Percentiles rank a stretch among this genome's conserved stretches.
phyloP scores from a whole-genome alignment of 306 rosid genomes.

The Gleditsia sinensis region DNA sequence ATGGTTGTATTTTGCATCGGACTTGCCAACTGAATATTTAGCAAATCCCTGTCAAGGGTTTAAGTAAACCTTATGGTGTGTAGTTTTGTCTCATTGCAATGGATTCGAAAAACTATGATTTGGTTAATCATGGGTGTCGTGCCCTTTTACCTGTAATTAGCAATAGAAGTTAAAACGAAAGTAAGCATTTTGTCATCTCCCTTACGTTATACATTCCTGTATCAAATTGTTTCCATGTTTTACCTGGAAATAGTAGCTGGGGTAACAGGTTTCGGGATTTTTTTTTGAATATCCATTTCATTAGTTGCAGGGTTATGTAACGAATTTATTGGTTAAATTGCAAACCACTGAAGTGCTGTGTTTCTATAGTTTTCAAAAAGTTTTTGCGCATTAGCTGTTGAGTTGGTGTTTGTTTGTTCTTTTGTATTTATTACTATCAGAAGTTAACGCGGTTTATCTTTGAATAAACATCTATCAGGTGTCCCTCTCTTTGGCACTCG shows the following conservation, averaged over 20 bases:
- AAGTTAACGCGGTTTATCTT: conserved; percentile 1
- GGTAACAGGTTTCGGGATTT: not conserved
- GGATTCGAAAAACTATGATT: not conserved
- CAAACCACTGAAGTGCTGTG: not conserved
- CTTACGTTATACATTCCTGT: not conserved
- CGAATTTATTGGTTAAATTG: not conserved
- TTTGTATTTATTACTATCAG: not conserved
- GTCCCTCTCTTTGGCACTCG: conserved; percentile 13
- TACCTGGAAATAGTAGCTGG: not conserved
- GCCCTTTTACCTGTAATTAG: not conserved
- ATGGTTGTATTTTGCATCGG: not conserved
- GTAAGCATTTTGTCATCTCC: not conserved
- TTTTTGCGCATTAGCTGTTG: not conserved
- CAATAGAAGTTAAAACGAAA: not conserved
- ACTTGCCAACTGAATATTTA: not conserved
- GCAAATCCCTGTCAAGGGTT: not conserved
- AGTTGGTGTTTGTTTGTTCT: conserved; percentile 16
- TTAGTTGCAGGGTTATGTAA: not conserved
- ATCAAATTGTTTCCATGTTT: not conserved
- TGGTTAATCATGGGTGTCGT: not conserved
- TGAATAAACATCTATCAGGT: conserved; percentile 6
- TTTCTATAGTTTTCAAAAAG: not conserved
- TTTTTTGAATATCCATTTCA: conserved; percentile 8
- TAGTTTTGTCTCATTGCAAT: not conserved
- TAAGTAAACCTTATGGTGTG: not conserved